These are phyloP conservation scores for Aeschynomene evenia DNA, from an alignment of 306 rosid genomes.

Conservation along the genomic window DNA sequence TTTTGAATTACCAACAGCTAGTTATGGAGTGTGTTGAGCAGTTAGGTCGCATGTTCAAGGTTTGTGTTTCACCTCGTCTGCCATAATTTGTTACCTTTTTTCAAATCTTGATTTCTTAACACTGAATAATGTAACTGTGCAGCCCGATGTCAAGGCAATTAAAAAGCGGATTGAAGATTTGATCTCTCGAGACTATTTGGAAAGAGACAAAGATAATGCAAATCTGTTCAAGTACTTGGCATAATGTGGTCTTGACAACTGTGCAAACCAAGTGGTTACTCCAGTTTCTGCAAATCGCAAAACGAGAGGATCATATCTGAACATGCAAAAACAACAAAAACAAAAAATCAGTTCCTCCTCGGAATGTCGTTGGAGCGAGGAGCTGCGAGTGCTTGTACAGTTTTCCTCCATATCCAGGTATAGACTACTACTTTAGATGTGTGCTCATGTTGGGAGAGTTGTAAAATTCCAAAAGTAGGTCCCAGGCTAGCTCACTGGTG, in stretches of 20 bases:
- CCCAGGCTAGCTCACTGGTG: slow-evolving; percentile 30
- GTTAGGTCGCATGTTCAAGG: slow-evolving; percentile 94
- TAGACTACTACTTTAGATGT: slow-evolving; percentile 46
- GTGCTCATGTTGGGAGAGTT: slow-evolving; percentile 43
- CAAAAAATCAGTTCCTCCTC: slow-evolving; percentile 32
- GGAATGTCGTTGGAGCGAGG: slow-evolving; percentile 35
- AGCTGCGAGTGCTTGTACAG: slow-evolving; percentile 51
- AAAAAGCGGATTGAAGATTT: slow-evolving; percentile 93
- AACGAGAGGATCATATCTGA: slow-evolving; percentile 33
- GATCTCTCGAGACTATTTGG: slow-evolving; percentile 91
- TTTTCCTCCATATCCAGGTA: slow-evolving; percentile 53
- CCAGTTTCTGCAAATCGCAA: slow-evolving; percentile 31
- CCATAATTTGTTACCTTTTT: neutral
- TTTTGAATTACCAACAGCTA: slow-evolving; percentile 73
- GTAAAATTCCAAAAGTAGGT: slow-evolving; percentile 45
- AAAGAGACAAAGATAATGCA: slow-evolving; percentile 89
- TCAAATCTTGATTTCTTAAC: slow-evolving; percentile 1
- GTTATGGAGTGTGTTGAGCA: slow-evolving; percentile 95
- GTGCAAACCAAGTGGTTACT: slow-evolving; percentile 25
- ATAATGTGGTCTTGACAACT: slow-evolving; percentile 42
- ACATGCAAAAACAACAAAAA: too few relatives aligned
- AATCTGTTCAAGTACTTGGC: slow-evolving; percentile 87
- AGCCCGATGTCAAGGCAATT: slow-evolving; percentile 93
- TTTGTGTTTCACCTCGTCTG: slow-evolving; percentile 17
- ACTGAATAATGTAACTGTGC: slow-evolving; percentile 29